Conservation (phyloP, 202 grass and related monocot genomes). For the Bolboschoenoplectus hybrid region DNA sequence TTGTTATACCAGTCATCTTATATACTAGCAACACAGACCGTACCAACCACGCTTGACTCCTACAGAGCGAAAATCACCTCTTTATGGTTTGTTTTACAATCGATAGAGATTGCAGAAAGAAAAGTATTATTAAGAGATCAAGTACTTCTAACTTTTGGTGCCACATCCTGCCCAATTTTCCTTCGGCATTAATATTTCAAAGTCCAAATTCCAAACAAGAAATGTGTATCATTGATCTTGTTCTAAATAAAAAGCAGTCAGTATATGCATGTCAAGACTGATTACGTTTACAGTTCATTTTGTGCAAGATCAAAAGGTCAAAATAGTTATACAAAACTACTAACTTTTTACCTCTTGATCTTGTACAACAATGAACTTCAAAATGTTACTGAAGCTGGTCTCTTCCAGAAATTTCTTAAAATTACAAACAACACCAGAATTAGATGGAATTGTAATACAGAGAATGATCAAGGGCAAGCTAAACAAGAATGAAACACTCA, state of each 20-base stretch:
- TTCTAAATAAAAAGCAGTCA: not conserved
- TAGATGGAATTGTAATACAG: too few species aligned
- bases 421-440: too few species aligned
- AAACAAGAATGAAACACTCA: too few species aligned
- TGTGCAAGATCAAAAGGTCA: not conserved
- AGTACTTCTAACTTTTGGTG: not conserved
- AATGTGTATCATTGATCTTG: not conserved
- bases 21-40: not conserved
- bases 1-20: not conserved
- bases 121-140: not conserved
- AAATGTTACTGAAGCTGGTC: constrained; percentile 3
- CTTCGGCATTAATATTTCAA: not conserved
- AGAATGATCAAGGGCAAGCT: too few species aligned
- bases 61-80: not conserved
- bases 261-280: not conserved
- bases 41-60: not conserved
- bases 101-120: not conserved
- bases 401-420: not conserved
- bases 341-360: not conserved
- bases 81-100: not conserved
- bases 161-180: not conserved
- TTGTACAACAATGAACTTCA: constrained; percentile 12
- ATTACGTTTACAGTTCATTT: constrained; percentile 10
- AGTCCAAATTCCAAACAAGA: not conserved
- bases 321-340: not conserved